Base-by-base conservation (phyloP, 2,329 filamentous ascomycete genomes). In the Alternaria atra region DNA sequence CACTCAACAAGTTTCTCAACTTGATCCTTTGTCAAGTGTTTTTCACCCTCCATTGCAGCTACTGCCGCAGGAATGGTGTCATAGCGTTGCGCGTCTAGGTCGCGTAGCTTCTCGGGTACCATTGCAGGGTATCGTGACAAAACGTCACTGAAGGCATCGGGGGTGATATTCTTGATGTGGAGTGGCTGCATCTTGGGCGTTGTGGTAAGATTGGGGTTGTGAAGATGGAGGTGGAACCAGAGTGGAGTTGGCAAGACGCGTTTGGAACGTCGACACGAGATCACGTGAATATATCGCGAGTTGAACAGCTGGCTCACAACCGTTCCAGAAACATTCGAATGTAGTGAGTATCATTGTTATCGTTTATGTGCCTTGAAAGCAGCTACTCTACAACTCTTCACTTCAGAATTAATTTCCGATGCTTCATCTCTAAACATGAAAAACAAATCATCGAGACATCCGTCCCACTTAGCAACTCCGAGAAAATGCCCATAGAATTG, bases 1-100 rank as follows among this genome's bases (percentile, higher is more conserved):
- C 79, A 80, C 46, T 79, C 76, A 1, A 80, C 77, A 0, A 80
- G 66, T 15, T 66, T 67, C 44, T 69, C 73, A 1, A 79, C 65
- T 56, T 79, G 75, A 1, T 58, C 52, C 53, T 76, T 77, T 4
- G 59, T 59, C 1, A 80, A 54, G 17, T 59, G 61, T 32, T 58
- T 59, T 6, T 58, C 35, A 35, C 35, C 35, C 15, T 52, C 52
- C 13, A 65, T 64, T 15, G 66, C 29, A 8, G 65, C 65, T 27
- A 77, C 46, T 6, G 60, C 54, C 4, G 63, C 39, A 0, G 77
- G 76, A 5, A 78, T 67, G 6, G 63, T 69, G 10, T 68, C 63
- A 56, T 77, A 79, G 52, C 78, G 76, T 6, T 68, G 54, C 12
- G 55, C 52, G 59, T 79, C 77, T n/a, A 79, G 67, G 6, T 74